Evolutionary conservation across 2,329 filamentous ascomycete genomes (phyloP), one percentile per base, ranked within the genome.

Genomic region (Claviceps cyperi): DNA sequence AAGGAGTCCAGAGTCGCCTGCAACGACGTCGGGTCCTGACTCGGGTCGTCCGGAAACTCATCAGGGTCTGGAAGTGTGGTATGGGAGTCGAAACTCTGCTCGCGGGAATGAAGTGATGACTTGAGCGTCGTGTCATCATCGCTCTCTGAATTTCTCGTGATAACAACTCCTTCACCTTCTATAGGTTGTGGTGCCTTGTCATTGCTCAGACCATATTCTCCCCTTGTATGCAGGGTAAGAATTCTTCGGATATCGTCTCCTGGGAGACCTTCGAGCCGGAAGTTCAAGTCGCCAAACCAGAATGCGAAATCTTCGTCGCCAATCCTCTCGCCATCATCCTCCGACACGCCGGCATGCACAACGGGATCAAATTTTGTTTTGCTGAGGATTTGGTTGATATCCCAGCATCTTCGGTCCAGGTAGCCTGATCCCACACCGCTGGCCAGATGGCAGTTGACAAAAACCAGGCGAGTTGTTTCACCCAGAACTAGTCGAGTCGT

Each of bases 231-330:
- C 4, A 96, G 74, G 60, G 83, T 85, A 38, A 98, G 72, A 6
- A 97, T 70, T 46, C 85, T 79, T 35, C 91, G 78, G 45, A 98
- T 92, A 62, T 98, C 92, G 38, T 92, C 85, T 1, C 89, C 90
- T 0, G 91, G 86, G 46, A 97, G 77, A 43, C 84, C 86, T 47
- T 94, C 87, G 0, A 98, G 74, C 35, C 92, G 80, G 62, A 96
- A 98, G 63, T 98, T 98, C 41, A 98, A 73, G 64, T 98, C 92
- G 6, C 92, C 92, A 60, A 95, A 86, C 88, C 91, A 97, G 60
- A 98, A 96, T 0, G 83, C 81, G 67, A 96, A 89, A 61, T 98
- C 92, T 56, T 94, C 91, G 39, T 94, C 86, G 1, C 87, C 90
- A 55, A 98, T 83, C 37, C 72, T 77, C 48, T 85, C 80, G 0